Base-by-base conservation (phyloP, 352 stramenopile species). In the Phytopythium boreale region DNA sequence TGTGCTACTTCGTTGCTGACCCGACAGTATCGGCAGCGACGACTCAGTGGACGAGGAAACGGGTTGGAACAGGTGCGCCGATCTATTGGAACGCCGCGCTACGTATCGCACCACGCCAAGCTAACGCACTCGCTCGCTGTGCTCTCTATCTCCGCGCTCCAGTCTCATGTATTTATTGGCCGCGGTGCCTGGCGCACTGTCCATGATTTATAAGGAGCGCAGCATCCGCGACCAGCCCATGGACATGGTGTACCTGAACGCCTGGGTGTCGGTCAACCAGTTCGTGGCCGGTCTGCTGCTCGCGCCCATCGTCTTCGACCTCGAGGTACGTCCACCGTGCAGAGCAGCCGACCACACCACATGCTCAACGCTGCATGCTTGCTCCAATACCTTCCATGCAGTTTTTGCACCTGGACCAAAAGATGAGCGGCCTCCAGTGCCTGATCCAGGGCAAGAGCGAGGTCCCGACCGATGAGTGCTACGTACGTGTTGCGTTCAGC, bases 181-280 rank as follows among this genome's bases (percentile, higher is more conserved):
- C 20, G 84, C 87, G 10, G 67, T 96, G 15, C 88, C 87, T 11
- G 86, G 84, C 3, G 75, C 88, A 0, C 46, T 94, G n/a, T 95
- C 86, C 14, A 93, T 94, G 79, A 66, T 95, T 44, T 96, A 96
- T 71, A 96, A 96, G 56, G 88, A 96, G 60, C 82, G 76, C 12
- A 67, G 81, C 15, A 93, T 96, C 65, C 80, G 82, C 29, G 75
- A 91, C 52, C 84, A 93, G 55, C 88, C 88, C 34, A 90, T 96
- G 80, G 83, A 96, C 61, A 90, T 94, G 74, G 79, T 86, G 37
- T 96, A 96, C 59, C 69, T 96, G 27, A 96, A 96, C 46, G 87
- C 88, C 0, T 96, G 88, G 88, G 86, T 96, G 24, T 80, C 84
- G 1, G 80, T 95, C 5, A 93, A 92, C 63, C 86, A 96, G 58